These are phyloP conservation scores for Podospora comata DNA, from an alignment of 495 filamentous ascomycete genomes.

Conservation along the genomic window DNA sequence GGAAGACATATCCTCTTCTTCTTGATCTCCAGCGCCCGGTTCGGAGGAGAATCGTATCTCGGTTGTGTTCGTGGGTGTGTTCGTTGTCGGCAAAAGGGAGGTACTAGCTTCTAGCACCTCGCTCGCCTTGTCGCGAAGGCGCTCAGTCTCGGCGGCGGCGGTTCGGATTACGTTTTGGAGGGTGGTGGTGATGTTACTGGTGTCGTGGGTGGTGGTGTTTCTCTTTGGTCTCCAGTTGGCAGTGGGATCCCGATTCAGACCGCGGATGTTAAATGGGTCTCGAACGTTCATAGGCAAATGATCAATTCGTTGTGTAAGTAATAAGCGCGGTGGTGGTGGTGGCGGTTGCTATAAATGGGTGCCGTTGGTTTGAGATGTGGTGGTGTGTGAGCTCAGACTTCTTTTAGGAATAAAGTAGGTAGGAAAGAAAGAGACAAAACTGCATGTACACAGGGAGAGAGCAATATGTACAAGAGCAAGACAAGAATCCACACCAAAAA, in stretches of 20 bases:
- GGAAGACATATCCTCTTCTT: slow-evolving; percentile 53
- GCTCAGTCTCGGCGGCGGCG: slow-evolving; percentile 21
- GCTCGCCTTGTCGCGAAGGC: slow-evolving; percentile 17
- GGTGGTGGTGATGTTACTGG: slow-evolving; percentile 7
- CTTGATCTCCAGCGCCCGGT: background rate
- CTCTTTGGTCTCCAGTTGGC: slow-evolving; percentile 19
- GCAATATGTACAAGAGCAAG: slow-evolving; percentile 4
- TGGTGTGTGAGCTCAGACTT: background rate
- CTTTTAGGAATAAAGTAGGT: background rate
- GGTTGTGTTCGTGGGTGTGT: background rate
- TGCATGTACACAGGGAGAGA: background rate
- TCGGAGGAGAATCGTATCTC: background rate
- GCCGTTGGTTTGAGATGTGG: background rate
- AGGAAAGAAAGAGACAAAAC: slow-evolving; percentile 1
- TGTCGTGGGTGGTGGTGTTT: slow-evolving; percentile 8
- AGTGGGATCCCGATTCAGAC: slow-evolving; percentile 15
- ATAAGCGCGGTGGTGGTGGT: background rate
- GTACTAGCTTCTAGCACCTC: slow-evolving; percentile 12
- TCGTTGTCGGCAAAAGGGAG: slow-evolving; percentile 2
- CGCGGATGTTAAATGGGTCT: slow-evolving; percentile 24
- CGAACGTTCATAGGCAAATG: slow-evolving; percentile 20
- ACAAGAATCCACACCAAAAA: background rate
- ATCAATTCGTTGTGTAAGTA: background rate
- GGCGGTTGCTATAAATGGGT: background rate
- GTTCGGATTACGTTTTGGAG: slow-evolving; percentile 21